phyloP scores from a whole-genome alignment of 208 protist species.

The Leishmania turanica region DNA sequence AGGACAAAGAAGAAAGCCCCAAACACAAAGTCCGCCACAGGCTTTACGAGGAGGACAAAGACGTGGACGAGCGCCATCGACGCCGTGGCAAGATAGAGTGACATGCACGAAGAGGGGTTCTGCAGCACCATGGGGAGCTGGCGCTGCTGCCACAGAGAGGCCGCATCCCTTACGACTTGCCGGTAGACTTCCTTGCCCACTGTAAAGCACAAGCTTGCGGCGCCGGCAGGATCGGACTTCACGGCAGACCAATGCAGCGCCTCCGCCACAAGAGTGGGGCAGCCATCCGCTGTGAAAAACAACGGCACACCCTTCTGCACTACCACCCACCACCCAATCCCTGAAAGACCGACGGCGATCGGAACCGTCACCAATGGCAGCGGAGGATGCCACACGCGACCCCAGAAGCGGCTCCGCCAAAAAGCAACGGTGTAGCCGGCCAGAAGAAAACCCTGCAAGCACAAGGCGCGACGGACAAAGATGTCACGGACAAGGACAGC shows the following conservation, averaged over 20 bases:
- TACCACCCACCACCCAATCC: constrained; percentile 47
- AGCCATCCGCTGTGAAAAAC: constrained; percentile 28
- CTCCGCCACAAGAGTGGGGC: constrained; percentile 23
- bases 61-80: constrained; percentile 55
- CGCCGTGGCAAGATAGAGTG: constrained; percentile 42
- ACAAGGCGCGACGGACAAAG: constrained; percentile 28
- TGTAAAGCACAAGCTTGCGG: constrained; percentile 28
- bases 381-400: constrained; percentile 58
- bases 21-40: constrained; percentile 38
- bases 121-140: constrained; percentile 22
- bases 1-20: constrained; percentile 41
- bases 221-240: constrained; percentile 26
- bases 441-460: constrained; percentile 63
- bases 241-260: constrained; percentile 26
- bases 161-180: constrained; percentile 19
- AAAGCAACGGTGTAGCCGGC: constrained; percentile 50
- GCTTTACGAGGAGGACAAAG: constrained; percentile 35
- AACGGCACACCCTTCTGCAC: constrained; percentile 29
- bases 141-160: constrained; percentile 17
- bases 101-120: constrained; percentile 17
- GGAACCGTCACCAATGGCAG: constrained; percentile 70
- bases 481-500: constrained; percentile 22
- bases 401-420: constrained; percentile 58
- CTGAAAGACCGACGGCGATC: constrained; percentile 49
- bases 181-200: constrained; percentile 35